Conservation (phyloP, 169 alveolate species). For the Plasmodium inui region DNA sequence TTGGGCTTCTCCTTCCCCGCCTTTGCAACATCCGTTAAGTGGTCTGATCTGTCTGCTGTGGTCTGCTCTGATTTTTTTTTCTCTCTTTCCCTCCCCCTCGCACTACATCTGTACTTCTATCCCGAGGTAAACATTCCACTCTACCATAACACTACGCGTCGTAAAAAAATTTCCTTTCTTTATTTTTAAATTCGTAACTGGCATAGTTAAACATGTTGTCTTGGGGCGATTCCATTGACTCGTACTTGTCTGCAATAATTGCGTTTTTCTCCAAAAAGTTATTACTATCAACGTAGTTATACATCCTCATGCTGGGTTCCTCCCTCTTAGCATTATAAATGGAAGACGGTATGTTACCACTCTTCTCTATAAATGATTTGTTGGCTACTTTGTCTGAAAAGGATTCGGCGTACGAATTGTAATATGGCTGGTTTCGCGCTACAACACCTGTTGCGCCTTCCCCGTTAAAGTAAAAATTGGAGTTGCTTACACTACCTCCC, state of each 20-base stretch:
- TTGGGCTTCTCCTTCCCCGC: neutral
- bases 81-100: neutral
- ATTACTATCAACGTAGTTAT: slow-evolving; percentile 18
- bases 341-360: slow-evolving; percentile 8
- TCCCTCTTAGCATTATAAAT: slow-evolving; percentile 51
- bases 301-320: neutral
- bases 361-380: slow-evolving; percentile 27
- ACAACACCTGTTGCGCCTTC: neutral
- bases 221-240: slow-evolving; percentile 17
- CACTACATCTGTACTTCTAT: neutral
- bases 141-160: neutral
- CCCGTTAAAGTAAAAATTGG: slow-evolving; percentile 15
- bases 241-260: slow-evolving; percentile 19
- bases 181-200: slow-evolving; percentile 41
- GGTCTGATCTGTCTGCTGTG: neutral
- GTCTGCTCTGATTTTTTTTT: neutral
- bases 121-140: neutral
- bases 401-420: slow-evolving; percentile 18
- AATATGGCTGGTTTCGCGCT: slow-evolving; percentile 17
- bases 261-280: slow-evolving; percentile 39
- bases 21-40: neutral
- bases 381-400: slow-evolving; percentile 11
- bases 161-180: slow-evolving; percentile 49
- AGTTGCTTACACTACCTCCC: slow-evolving; percentile 15
- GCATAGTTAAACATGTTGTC: slow-evolving; percentile 22